A percentile compares a stretch with the other conserved stretches of the same genome.
Conservation (phyloP, 352 stramenopile species). For the Bremia lactucae region DNA sequence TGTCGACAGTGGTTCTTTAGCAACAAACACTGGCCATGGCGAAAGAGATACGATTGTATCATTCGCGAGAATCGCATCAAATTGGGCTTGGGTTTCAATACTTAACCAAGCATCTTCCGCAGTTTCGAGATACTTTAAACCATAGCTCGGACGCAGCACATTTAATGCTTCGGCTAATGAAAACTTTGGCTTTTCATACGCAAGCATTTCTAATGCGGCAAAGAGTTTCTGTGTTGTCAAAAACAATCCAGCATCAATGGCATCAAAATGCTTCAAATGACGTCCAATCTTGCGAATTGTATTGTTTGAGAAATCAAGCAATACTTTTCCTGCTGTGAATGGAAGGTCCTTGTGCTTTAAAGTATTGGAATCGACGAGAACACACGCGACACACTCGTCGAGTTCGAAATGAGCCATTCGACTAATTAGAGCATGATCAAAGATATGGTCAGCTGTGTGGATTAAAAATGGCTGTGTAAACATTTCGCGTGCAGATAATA, state of each 20-base stretch:
- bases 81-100: constrained; percentile 67
- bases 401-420: constrained; percentile 65
- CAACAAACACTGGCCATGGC: constrained; percentile 70
- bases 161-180: constrained; percentile 78
- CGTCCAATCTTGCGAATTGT: constrained; percentile 60
- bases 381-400: constrained; percentile 56
- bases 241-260: constrained; percentile 70
- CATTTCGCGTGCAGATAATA: constrained; percentile 68
- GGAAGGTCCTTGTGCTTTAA: constrained; percentile 48
- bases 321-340: constrained; percentile 57
- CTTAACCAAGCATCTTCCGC: constrained; percentile 60
- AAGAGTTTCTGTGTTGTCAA: constrained; percentile 60
- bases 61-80: constrained; percentile 42
- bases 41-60: constrained; percentile 49
- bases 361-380: constrained; percentile 62
- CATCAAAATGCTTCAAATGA: constrained; percentile 58
- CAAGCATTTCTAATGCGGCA: constrained; percentile 71
- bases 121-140: constrained; percentile 61
- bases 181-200: constrained; percentile 78
- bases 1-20: constrained; percentile 38
- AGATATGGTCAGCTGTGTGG: constrained; percentile 79
- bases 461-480: constrained; percentile 78
- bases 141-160: constrained; percentile 64
- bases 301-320: constrained; percentile 31
- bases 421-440: constrained; percentile 62